Percentiles rank a stretch among this genome's conserved stretches.
Conservation (phyloP, 257 asterid genomes). For the Jacaranda mimosifolia region DNA sequence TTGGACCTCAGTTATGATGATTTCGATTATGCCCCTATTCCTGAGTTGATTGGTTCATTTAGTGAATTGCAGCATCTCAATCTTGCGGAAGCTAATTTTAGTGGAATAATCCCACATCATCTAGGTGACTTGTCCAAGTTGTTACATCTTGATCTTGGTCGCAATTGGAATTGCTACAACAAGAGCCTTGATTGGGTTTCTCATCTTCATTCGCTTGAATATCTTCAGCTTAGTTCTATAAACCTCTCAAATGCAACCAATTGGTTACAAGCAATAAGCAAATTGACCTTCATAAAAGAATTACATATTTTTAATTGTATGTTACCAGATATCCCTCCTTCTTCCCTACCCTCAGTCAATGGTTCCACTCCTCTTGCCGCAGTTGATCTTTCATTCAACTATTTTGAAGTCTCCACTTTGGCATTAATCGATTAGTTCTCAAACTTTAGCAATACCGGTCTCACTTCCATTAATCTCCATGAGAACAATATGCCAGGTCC, state of each 20-base stretch:
- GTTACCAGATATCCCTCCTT: neutral
- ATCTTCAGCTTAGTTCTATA: slow-evolving; percentile 17
- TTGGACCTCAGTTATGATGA: neutral
- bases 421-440: neutral
- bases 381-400: slow-evolving; percentile 11
- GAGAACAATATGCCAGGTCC: neutral
- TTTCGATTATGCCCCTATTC: neutral
- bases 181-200: slow-evolving; percentile 34
- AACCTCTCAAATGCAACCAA: slow-evolving; percentile 21
- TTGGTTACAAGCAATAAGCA: slow-evolving; percentile 29
- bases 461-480: too few species aligned
- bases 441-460: neutral
- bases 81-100: neutral
- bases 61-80: neutral
- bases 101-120: slow-evolving; percentile 2
- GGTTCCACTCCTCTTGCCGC: slow-evolving; percentile 16
- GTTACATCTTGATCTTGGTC: slow-evolving; percentile 25
- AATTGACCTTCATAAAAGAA: slow-evolving; percentile 8
- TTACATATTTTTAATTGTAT: neutral
- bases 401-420: neutral
- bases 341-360: neutral
- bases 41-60: slow-evolving; percentile 11
- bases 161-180: neutral
- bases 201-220: slow-evolving; percentile 8
- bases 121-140: slow-evolving; percentile 17